A percentile compares a stretch with the other conserved stretches of the same genome.
phyloP scores from a whole-genome alignment of 2,329 filamentous ascomycete genomes.

The Talaromyces atroroseus region DNA sequence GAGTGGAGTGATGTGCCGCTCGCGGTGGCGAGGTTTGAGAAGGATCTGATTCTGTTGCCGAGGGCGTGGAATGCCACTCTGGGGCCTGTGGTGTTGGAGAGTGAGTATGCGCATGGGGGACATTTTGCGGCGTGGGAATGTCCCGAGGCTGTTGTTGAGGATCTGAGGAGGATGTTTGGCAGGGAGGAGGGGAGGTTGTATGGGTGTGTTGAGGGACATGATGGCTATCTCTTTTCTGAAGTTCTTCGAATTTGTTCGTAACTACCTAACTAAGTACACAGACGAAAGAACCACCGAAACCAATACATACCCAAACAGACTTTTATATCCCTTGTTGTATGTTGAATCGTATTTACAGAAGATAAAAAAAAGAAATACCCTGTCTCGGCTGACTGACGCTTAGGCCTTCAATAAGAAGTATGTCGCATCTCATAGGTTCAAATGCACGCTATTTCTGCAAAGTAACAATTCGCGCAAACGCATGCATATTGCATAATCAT shows the following conservation, averaged over 20 bases:
- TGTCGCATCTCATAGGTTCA: neutral
- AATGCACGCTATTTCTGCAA: slow-evolving; percentile 1
- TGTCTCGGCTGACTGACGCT: neutral
- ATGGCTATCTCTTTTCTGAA: neutral
- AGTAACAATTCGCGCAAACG: neutral
- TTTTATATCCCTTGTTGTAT: neutral
- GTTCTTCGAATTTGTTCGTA: no score
- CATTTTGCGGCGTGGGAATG: slow-evolving; percentile 10
- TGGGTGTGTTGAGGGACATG: neutral
- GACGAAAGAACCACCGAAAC: no score
- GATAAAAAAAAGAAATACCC: neutral
- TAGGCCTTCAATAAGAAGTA: neutral
- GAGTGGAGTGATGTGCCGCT: slow-evolving; percentile 1
- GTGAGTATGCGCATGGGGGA: slow-evolving; percentile 1
- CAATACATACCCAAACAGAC: neutral
- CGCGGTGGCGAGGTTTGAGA: neutral
- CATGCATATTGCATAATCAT: neutral
- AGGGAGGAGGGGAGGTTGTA: neutral
- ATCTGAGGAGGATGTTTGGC: neutral
- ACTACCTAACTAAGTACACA: neutral
- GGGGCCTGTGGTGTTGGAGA: slow-evolving; percentile 8
- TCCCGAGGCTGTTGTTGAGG: neutral
- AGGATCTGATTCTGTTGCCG: slow-evolving; percentile 5
- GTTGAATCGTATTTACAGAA: neutral
- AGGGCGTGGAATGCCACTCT: slow-evolving; percentile 3